A percentile compares a stretch with the other conserved stretches of the same genome.
Conservation (phyloP, 2,329 filamentous ascomycete species). For the Monilinia polystroma region DNA sequence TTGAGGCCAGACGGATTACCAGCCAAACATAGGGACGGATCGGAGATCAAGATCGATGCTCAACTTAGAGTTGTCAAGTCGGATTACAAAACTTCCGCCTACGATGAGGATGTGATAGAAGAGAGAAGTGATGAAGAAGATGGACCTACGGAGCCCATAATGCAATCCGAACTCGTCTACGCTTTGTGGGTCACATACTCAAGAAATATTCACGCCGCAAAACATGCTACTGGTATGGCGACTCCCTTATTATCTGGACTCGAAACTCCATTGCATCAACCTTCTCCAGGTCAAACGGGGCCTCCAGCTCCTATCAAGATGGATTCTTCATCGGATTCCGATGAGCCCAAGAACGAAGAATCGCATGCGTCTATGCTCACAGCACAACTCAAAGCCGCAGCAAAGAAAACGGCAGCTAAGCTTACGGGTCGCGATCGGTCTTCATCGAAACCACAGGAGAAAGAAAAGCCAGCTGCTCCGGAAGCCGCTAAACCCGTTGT, state of each 20-base stretch:
- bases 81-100: constrained; percentile 63
- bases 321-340: constrained; percentile 49
- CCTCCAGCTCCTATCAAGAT: constrained; percentile 58
- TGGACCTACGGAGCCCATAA: constrained; percentile 45
- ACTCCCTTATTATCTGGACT: constrained; percentile 63
- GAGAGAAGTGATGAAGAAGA: constrained; percentile 58
- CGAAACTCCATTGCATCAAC: constrained; percentile 73
- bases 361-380: constrained; percentile 52
- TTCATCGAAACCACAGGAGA: constrained; percentile 36
- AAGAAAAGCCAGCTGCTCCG: constrained; percentile 39
- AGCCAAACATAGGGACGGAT: constrained; percentile 85
- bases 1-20: constrained; percentile 79
- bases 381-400: constrained; percentile 57
- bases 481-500: constrained; percentile 43
- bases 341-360: constrained; percentile 45
- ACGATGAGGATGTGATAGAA: constrained; percentile 62
- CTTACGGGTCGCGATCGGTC: constrained; percentile 47
- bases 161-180: constrained; percentile 77
- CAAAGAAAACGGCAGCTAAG: constrained; percentile 54
- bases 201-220: constrained; percentile 78
- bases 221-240: constrained; percentile 58
- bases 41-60: constrained; percentile 88
- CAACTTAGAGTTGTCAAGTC: constrained; percentile 96
- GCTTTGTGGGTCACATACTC: constrained; percentile 98
- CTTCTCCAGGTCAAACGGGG: constrained; percentile 71